These are phyloP conservation scores for Ananas comosus DNA, from an alignment of 176 grass and related monocot genomes.

Conservation along the genomic window DNA sequence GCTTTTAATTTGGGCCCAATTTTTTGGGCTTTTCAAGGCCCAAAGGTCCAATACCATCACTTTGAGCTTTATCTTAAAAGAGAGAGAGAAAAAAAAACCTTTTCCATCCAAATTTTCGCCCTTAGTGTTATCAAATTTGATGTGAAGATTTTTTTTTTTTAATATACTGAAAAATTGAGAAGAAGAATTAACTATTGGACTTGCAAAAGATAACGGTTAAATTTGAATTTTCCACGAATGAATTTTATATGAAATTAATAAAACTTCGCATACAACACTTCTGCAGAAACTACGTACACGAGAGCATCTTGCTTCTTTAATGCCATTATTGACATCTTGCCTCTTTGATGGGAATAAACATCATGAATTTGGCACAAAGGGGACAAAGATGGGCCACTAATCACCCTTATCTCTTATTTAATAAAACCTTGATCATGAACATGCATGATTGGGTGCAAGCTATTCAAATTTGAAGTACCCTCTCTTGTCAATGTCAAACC, in stretches of 20 bases:
- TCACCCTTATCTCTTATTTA: neutral
- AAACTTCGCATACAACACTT: neutral
- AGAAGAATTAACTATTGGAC: too few species aligned
- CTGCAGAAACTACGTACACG: neutral
- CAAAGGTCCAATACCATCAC: too few species aligned
- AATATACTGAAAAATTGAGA: too few species aligned
- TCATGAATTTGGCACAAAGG: neutral
- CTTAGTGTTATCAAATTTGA: too few species aligned
- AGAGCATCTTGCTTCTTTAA: neutral
- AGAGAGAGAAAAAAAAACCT: too few species aligned
- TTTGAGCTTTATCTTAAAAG: too few species aligned
- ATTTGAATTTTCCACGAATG: too few species aligned
- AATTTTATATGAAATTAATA: neutral
- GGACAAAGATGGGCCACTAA: neutral
- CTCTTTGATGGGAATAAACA: neutral
- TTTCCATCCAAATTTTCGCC: too few species aligned
- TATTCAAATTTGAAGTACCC: neutral
- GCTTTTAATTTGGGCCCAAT: too few species aligned
- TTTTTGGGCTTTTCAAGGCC: too few species aligned
- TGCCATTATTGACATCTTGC: neutral
- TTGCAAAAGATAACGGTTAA: too few species aligned
- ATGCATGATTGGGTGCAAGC: neutral
- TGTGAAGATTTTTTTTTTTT: too few species aligned
- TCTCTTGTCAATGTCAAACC: neutral
- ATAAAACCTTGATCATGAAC: neutral